Base-by-base conservation (phyloP, 1,284 basidiomycete genomes). In the Malassezia equina region DNA sequence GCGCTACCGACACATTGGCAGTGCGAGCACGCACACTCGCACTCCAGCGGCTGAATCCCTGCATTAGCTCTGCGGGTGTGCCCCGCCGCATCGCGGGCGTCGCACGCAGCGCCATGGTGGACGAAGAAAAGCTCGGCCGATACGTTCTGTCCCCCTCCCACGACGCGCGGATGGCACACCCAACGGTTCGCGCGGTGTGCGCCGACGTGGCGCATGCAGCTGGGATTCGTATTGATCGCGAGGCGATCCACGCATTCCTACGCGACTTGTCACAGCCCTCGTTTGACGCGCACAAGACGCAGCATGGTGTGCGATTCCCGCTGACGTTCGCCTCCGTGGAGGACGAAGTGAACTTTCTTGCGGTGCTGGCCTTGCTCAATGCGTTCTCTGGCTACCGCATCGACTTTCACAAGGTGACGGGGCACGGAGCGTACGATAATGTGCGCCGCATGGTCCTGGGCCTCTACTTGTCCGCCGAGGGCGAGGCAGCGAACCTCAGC, bases 291-390 rank as follows among this genome's bases (percentile, higher is more conserved):
- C 56, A 63, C 19, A 45, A 51, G 17, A 40, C 33, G 19, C 58
- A 68, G 48, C 69, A 71, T 47, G 67, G 67, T 8, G 55, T 70
- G 24, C 40, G 51, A 3, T 66, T 72, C 42, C 69, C 69, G 5
- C 59, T 72, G 4, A 54, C 52, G 28, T 72, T 70, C 34, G 57
- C 57, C 23, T 60, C 58, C 4, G 45, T 58, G 17, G 39, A 36
- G 0, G 62, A 59, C 24, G 64, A 73, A 42, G 23, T 71, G 54
- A 73, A 71, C 45, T 67, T 71, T n/a, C 42, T 73, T 32, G 47
- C 59, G 29, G 55, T 65, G 33, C 56, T 73, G 31, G 49, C 68
- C 3, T 51, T 73, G 17, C 64, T 73, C 40, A 73, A 73, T 44
- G 61, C 60, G 3, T 59, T 64, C 24, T 64, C 61, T 15, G 70